Conservation (phyloP, 2,329 filamentous ascomycete species). For the Fusarium anguioides region DNA sequence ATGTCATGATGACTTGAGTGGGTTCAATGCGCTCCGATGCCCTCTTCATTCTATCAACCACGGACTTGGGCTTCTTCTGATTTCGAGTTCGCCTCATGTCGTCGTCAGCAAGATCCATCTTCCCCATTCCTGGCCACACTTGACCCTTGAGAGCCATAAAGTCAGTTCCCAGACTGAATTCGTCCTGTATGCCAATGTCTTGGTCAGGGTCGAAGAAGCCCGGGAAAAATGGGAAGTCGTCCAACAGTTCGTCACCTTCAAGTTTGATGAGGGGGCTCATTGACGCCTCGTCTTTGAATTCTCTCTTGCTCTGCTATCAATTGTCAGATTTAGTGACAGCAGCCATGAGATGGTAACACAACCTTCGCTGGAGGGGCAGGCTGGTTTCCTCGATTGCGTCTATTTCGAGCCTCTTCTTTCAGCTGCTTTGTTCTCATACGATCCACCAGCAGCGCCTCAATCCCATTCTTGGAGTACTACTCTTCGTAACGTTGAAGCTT, state of each 20-base stretch:
- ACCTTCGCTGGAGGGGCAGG: slow-evolving; percentile 39
- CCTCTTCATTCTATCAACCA: slow-evolving; percentile 73
- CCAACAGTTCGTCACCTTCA: slow-evolving; percentile 44
- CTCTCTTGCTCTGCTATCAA: slow-evolving; percentile 47
- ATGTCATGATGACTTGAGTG: slow-evolving; percentile 72
- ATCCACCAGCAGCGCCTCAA: slow-evolving; percentile 80
- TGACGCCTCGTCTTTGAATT: slow-evolving; percentile 41
- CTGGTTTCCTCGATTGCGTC: slow-evolving; percentile 47
- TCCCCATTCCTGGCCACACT: slow-evolving; percentile 80
- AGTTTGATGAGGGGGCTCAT: slow-evolving; percentile 42
- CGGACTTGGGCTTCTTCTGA: slow-evolving; percentile 79
- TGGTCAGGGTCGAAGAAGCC: slow-evolving; percentile 45
- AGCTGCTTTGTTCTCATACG: slow-evolving; percentile 81
- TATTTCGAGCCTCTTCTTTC: slow-evolving; percentile 69
- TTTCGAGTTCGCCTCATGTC: slow-evolving; percentile 80
- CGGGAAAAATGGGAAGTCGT: slow-evolving; percentile 46
- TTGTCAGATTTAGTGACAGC: slow-evolving; percentile 17
- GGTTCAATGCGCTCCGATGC: slow-evolving; percentile 73
- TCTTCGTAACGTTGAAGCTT: slow-evolving; percentile 75
- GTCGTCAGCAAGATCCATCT: slow-evolving; percentile 82
- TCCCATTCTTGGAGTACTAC: slow-evolving; percentile 80
- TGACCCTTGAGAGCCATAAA: slow-evolving; percentile 71
- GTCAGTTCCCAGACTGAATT: slow-evolving; percentile 43
- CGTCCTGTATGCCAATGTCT: slow-evolving; percentile 47
- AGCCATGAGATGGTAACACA: not conserved